Evolutionary conservation across 176 grass and related monocot genomes (phyloP), one percentile per base, ranked within the genome.

Genomic region (Triticum urartu): DNA sequence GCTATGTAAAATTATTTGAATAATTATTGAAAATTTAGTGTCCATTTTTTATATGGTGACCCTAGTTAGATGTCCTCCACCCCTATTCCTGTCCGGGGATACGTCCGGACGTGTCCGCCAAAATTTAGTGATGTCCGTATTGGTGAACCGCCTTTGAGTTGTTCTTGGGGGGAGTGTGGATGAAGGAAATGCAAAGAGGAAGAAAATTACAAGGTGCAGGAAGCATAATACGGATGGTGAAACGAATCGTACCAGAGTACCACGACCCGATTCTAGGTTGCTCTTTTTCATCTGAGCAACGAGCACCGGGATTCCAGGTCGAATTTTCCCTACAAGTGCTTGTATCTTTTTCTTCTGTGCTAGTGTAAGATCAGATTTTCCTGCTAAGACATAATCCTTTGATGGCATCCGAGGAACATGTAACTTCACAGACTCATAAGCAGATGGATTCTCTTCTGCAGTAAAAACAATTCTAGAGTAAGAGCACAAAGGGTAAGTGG

Each of bases 241-340:
- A 43, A 11, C 63, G 72, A 84, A 80, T 30, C 80, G 68, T 26
- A 58, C 3, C 32, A 43, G 70, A 11, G 24, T 1, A 1, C 54
- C 54, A 58, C 15, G 6, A 17, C 14, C 50, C 3, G 0, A 22
- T 4, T 58, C 15, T 20, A 58, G 0, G 74, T 84, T 50, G 26
- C 38, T 11, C 28, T 79, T 81, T 59, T 54, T 84, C 26, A 88
- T 89, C 30, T 72, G 4, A 38, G 64, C 65, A 34, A 89, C 80
- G 38, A 72, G 78, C 10, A 63, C 75, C 11, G 66, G 7, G 42
- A 30, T 63, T 21, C 40, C 10, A 64, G 75, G 65, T 72, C 52
- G 40, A n/a, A 70, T 73, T 32, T 88, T 22, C 21, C n/a, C 20
- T 22, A 84, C 21, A 64, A 84, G n/a, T 0, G 54, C 28, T 14